Evolutionary conservation across 148 eudicot genomes (phyloP).

Genomic region (Heliosperma pusillum): DNA sequence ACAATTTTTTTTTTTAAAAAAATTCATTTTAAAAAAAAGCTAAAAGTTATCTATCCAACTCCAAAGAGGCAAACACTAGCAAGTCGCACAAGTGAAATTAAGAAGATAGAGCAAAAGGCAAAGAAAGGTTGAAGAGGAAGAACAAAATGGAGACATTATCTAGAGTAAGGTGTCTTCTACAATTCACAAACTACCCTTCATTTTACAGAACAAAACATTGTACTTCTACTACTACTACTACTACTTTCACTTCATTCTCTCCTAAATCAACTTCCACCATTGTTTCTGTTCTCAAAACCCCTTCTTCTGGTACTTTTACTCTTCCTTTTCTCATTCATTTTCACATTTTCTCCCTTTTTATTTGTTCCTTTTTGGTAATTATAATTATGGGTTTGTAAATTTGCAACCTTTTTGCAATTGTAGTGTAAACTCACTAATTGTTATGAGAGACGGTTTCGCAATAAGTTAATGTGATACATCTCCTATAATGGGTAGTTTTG

Average conservation of each 20-base stretch:
- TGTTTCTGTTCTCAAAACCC: slow-evolving; percentile 35
- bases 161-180: slow-evolving; percentile 19
- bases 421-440: neutral
- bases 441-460: neutral
- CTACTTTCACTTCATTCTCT: neutral
- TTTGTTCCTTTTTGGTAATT: neutral
- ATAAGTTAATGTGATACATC: neutral
- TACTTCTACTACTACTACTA: neutral
- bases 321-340: neutral
- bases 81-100: neutral
- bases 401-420: neutral
- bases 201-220: neutral
- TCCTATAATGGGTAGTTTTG: neutral
- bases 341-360: neutral
- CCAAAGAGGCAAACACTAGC: neutral
- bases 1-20: too few species aligned
- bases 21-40: too few species aligned
- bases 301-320: slow-evolving; percentile 29
- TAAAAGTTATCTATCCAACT: neutral
- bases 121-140: neutral
- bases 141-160: slow-evolving; percentile 29
- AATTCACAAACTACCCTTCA: slow-evolving; percentile 16
- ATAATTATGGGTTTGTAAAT: neutral
- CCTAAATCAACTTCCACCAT: slow-evolving; percentile 20
- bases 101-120: neutral